Percentiles rank a stretch among this genome's conserved stretches.
These are phyloP conservation scores for Falciphora oryzae DNA, from an alignment of 2,329 filamentous ascomycete species.

Conservation along the genomic window DNA sequence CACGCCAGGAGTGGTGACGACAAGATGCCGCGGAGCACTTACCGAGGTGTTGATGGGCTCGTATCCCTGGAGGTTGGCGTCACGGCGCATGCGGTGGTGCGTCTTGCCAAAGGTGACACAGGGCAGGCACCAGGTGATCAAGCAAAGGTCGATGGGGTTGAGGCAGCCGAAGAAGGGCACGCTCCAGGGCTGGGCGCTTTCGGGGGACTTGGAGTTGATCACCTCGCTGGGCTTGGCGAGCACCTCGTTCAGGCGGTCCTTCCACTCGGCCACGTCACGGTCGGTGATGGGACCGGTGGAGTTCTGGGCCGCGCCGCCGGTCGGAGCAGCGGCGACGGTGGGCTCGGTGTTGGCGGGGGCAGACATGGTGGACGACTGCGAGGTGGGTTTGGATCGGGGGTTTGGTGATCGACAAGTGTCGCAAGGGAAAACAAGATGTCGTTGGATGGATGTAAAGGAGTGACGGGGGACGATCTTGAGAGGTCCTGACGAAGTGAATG, in stretches of 20 bases:
- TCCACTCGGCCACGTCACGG: slow-evolving; percentile 39
- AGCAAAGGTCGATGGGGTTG: slow-evolving; percentile 36
- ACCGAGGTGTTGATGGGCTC: slow-evolving; percentile 42
- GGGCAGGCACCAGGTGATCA: slow-evolving; percentile 40
- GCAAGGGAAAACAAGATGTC: neutral
- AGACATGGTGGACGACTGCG: slow-evolving; percentile 11
- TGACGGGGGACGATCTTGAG: neutral
- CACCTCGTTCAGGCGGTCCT: slow-evolving; percentile 35
- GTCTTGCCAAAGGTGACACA: slow-evolving; percentile 45
- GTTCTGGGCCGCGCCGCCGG: neutral
- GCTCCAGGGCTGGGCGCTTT: slow-evolving; percentile 31
- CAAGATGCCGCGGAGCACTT: slow-evolving; percentile 16
- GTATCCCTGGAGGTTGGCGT: slow-evolving; percentile 34
- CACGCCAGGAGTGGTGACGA: too few species aligned
- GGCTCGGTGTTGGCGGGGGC: slow-evolving; percentile 2
- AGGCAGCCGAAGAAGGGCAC: slow-evolving; percentile 39
- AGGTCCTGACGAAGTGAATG: too few species aligned
- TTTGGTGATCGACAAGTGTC: neutral
- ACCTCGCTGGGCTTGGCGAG: slow-evolving; percentile 35
- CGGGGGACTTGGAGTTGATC: slow-evolving; percentile 36
- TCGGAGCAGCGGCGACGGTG: neutral
- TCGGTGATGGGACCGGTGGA: slow-evolving; percentile 32
- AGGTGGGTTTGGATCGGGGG: neutral
- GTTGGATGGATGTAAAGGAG: neutral
- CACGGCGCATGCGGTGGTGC: slow-evolving; percentile 37